phyloP scores from a whole-genome alignment of 2,329 filamentous ascomycete genomes.

The Fusarium tupiense region DNA sequence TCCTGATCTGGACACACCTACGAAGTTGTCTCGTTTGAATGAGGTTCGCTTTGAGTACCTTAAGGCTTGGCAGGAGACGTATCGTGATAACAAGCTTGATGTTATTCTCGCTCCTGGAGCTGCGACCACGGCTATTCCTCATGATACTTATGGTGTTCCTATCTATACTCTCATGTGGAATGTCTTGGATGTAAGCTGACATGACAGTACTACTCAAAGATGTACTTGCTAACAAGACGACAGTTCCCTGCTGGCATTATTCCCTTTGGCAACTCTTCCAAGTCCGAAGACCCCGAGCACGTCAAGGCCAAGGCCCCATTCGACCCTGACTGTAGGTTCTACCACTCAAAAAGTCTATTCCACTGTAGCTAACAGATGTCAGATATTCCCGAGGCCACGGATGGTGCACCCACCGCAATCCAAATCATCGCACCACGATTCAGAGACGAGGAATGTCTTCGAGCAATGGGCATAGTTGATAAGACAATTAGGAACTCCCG shows the following conservation, averaged over 20 bases:
- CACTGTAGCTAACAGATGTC: neutral
- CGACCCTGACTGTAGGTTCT: slow-evolving; percentile 35
- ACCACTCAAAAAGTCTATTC: accelerated
- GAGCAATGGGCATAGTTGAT: slow-evolving; percentile 34
- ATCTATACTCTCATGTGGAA: slow-evolving; percentile 41
- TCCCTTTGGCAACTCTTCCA: slow-evolving; percentile 27
- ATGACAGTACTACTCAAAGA: accelerated
- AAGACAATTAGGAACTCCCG: neutral
- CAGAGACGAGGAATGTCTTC: slow-evolving; percentile 37
- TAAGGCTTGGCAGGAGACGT: slow-evolving; percentile 24
- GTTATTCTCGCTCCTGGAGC: slow-evolving; percentile 33
- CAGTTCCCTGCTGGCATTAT: slow-evolving; percentile 40
- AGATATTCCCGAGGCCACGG: slow-evolving; percentile 27
- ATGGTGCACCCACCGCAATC: slow-evolving; percentile 31
- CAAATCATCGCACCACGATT: slow-evolving; percentile 33
- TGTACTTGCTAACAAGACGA: neutral
- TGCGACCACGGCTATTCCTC: slow-evolving; percentile 23
- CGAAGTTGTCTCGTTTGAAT: slow-evolving; percentile 9
- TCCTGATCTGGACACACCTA: neutral
- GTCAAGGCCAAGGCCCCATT: slow-evolving; percentile 24
- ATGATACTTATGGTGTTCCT: slow-evolving; percentile 36
- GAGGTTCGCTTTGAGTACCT: slow-evolving; percentile 7
- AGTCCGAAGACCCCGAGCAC: slow-evolving; percentile 13
- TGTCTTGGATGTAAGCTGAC: slow-evolving; percentile 27
- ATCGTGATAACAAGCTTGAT: slow-evolving; percentile 29